Percentiles rank a stretch among this genome's conserved stretches.
phyloP scores from a whole-genome alignment of 371 early-diverging fungal species.

The Dinochytrium kinnereticum region DNA sequence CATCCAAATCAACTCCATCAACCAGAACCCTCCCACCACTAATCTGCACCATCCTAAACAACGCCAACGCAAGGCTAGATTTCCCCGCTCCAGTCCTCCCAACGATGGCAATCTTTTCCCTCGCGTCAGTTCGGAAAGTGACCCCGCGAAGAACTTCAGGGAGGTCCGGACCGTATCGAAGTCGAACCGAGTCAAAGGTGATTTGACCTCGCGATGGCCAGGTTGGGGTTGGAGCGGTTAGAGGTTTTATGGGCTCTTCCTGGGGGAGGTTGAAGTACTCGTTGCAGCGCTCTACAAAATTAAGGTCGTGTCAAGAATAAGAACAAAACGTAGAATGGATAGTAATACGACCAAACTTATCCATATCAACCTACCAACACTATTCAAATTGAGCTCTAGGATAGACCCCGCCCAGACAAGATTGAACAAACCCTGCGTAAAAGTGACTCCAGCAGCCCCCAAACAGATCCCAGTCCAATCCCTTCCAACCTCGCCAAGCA shows the following conservation, averaged over 20 bases:
- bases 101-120: conserved; percentile 88
- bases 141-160: conserved; percentile 65
- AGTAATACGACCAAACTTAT: conserved; percentile 31
- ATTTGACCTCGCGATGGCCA: conserved; percentile 73
- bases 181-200: conserved; percentile 49
- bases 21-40: conserved; percentile 55
- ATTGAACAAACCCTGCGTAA: conserved; percentile 60
- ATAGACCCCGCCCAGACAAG: conserved; percentile 69
- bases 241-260: conserved; percentile 65
- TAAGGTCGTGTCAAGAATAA: background rate
- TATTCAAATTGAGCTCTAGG: conserved; percentile 85
- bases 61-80: conserved; percentile 57
- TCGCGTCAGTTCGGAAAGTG: conserved; percentile 61
- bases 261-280: conserved; percentile 71
- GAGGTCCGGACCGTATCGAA: conserved; percentile 42
- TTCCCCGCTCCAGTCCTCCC: conserved; percentile 70
- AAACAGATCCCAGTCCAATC: conserved; percentile 78
- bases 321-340: background rate
- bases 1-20: conserved; percentile 60
- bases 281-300: conserved; percentile 72
- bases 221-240: conserved; percentile 49
- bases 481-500: conserved; percentile 59
- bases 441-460: conserved; percentile 65
- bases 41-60: conserved; percentile 62
- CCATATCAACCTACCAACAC: conserved; percentile 80